These are phyloP conservation scores for Sporormia fimetaria DNA, from an alignment of 495 filamentous ascomycete genomes.

Conservation along the genomic window DNA sequence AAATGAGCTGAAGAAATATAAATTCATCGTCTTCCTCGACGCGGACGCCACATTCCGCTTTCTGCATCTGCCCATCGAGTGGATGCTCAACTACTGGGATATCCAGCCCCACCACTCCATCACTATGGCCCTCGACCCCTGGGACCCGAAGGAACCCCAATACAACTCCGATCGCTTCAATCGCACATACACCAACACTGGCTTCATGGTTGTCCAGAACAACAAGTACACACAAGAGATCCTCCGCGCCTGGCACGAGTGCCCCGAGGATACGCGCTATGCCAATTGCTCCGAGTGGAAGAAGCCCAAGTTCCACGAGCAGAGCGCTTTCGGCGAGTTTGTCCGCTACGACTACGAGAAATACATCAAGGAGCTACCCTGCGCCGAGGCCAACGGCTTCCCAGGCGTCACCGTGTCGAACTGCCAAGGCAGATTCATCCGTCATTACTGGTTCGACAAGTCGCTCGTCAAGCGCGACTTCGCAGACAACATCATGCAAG, in stretches of 20 bases:
- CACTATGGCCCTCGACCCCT: conserved; percentile 34
- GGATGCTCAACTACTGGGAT: conserved; percentile 46
- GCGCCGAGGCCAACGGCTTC: conserved; percentile 32
- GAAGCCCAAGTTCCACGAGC: conserved; percentile 32
- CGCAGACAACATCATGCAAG: conserved; percentile 21
- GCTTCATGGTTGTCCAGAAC: conserved; percentile 34
- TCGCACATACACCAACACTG: conserved; percentile 32
- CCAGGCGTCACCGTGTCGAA: conserved; percentile 8
- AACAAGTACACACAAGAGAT: conserved; percentile 29
- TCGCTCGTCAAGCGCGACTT: conserved; percentile 11
- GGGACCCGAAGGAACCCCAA: conserved; percentile 8
- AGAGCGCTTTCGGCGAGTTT: conserved; percentile 33
- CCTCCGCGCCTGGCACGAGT: conserved; percentile 33
- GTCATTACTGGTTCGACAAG: conserved; percentile 26
- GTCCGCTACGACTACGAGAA: conserved; percentile 31
- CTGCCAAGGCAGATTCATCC: conserved; percentile 21
- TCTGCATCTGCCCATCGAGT: conserved; percentile 42
- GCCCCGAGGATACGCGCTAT: conserved; percentile 30
- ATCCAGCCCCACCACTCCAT: conserved; percentile 35
- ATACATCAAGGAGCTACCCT: conserved; percentile 32
- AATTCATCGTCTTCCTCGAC: conserved; percentile 42
- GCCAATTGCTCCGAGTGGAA: conserved; percentile 30
- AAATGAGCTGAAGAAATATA: conserved; percentile 36
- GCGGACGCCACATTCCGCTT: conserved; percentile 39
- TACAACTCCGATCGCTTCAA: conserved; percentile 30